A percentile compares a stretch with the other conserved stretches of the same genome.
Conservation (phyloP, 2,329 filamentous ascomycete species). For the Clarireedia monteithiana region DNA sequence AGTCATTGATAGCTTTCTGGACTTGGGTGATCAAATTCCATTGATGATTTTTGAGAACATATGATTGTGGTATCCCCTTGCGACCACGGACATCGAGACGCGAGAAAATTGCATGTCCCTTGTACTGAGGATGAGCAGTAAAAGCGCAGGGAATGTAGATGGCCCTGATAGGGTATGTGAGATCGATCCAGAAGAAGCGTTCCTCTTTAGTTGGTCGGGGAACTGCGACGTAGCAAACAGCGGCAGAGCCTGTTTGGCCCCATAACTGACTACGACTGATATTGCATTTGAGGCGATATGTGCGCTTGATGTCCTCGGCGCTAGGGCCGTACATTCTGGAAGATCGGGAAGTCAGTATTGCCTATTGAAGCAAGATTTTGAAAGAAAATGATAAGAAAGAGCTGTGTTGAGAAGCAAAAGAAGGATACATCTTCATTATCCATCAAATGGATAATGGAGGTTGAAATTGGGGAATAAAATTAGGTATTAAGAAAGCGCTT, state of each 20-base stretch:
- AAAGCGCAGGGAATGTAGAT: background rate
- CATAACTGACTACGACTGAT: background rate
- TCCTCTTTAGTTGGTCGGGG: background rate
- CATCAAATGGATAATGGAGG: too few relatives aligned
- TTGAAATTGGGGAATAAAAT: too few relatives aligned
- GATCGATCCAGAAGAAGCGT: constrained; percentile 1
- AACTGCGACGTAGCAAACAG: background rate
- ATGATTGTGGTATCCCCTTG: background rate
- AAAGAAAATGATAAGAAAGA: too few relatives aligned
- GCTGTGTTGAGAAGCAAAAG: too few relatives aligned
- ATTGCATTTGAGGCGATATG: background rate
- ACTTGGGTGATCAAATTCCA: background rate
- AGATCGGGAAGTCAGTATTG: too few relatives aligned
- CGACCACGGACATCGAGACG: background rate
- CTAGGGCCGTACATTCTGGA: constrained; percentile 1
- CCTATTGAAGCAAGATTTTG: too few relatives aligned
- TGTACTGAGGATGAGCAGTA: background rate
- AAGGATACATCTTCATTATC: too few relatives aligned
- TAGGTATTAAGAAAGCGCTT: too few relatives aligned
- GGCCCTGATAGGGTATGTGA: background rate
- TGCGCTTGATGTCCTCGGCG: background rate
- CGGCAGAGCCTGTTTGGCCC: background rate
- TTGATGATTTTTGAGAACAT: background rate
- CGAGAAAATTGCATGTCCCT: background rate
- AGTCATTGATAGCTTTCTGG: background rate